Conservation (phyloP, 1,284 basidiomycete species). For the Pascua sp. region DNA sequence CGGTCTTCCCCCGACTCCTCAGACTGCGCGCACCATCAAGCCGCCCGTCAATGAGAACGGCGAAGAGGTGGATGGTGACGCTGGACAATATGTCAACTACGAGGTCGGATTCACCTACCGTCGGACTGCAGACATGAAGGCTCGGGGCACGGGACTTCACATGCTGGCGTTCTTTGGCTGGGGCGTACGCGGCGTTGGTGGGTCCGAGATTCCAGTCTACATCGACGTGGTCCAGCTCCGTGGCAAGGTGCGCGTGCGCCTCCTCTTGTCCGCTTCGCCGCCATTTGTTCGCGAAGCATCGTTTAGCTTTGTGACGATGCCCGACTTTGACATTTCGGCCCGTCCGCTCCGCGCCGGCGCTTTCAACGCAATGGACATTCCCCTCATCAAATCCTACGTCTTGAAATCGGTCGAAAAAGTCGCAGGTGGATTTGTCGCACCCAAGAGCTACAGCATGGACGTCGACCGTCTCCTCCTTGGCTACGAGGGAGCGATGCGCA, state of each 20-base stretch:
- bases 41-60: neutral
- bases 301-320: slow-evolving; percentile 45
- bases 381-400: slow-evolving; percentile 45
- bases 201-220: slow-evolving; percentile 42
- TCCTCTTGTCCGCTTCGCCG: slow-evolving; percentile 46
- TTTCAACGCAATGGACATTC: slow-evolving; percentile 47
- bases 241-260: slow-evolving; percentile 36
- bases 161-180: slow-evolving; percentile 45
- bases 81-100: slow-evolving; percentile 47
- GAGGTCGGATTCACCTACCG: slow-evolving; percentile 46
- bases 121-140: slow-evolving; percentile 20
- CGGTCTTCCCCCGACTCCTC: neutral
- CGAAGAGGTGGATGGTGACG: slow-evolving; percentile 25
- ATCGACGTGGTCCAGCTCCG: slow-evolving; percentile 39
- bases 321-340: slow-evolving; percentile 48
- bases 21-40: neutral
- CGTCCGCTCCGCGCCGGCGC: slow-evolving; percentile 39
- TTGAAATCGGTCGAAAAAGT: slow-evolving; percentile 44
- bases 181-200: slow-evolving; percentile 46
- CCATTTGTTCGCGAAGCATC: slow-evolving; percentile 46
- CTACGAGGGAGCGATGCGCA: slow-evolving; percentile 35
- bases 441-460: slow-evolving; percentile 45
- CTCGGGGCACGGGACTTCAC: slow-evolving; percentile 43
- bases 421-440: slow-evolving; percentile 43
- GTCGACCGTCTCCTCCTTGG: slow-evolving; percentile 48